Conservation (phyloP, 2,329 filamentous ascomycete genomes). For the Fusarium xylarioides region DNA sequence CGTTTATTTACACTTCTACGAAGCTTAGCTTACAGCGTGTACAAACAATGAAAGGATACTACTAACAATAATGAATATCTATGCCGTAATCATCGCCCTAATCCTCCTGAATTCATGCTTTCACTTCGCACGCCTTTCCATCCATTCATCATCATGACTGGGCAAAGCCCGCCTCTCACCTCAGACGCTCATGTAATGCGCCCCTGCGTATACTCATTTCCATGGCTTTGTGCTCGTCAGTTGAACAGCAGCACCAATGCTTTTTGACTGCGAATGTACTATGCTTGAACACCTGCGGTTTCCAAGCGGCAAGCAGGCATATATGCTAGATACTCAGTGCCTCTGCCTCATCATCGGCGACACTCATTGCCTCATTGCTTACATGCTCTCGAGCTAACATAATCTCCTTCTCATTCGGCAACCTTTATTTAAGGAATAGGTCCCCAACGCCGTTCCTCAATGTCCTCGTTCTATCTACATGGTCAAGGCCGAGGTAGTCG, state of each 20-base stretch:
- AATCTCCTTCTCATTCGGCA: not conserved
- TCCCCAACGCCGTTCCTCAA: conserved; percentile 69
- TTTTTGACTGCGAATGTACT: conserved; percentile 15
- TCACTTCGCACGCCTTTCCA: conserved; percentile 5
- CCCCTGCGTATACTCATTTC: conserved; percentile 13
- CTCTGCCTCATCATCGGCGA: not conserved
- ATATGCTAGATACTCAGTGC: conserved; percentile 23
- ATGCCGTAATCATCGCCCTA: conserved; percentile 22
- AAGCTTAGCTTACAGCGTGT: too few species aligned
- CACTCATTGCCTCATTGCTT: conserved; percentile 6
- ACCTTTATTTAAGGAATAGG: conserved; percentile 63
- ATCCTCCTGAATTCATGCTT: not conserved
- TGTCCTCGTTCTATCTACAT: conserved; percentile 68
- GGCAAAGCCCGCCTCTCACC: not conserved
- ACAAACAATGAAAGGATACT: too few species aligned
- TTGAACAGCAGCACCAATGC: conserved; percentile 1
- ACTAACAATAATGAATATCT: not conserved
- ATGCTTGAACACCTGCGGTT: not conserved
- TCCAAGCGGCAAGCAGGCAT: conserved; percentile 14
- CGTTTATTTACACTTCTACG: too few species aligned
- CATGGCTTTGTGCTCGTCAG: not conserved
- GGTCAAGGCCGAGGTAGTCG: conserved; percentile 72
- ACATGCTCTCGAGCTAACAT: conserved; percentile 6
- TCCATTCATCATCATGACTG: conserved; percentile 3
- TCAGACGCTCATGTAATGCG: not conserved